Evolutionary conservation across 1,284 basidiomycete species (phyloP).

Genomic region (Volvariella volvacea): DNA sequence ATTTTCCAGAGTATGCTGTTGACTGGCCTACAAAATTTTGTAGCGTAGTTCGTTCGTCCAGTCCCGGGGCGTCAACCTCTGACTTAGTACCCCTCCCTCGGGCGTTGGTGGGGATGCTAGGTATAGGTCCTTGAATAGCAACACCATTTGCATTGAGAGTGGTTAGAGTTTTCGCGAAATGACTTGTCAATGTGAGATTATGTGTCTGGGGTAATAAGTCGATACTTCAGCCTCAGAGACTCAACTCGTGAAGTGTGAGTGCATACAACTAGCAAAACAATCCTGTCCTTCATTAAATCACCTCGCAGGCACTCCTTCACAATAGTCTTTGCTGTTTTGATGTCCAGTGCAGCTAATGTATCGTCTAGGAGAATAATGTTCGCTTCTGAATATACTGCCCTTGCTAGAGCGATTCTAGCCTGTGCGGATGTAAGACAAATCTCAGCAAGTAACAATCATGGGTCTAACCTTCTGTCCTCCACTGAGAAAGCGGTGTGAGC

Average conservation of each 20-base stretch:
- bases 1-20: conserved; percentile 20
- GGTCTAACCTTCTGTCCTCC: not conserved
- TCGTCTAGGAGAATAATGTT: conserved; percentile 49
- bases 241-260: no score
- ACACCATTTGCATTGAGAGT: conserved; percentile 40
- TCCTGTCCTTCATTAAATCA: conserved; percentile 43
- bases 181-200: conserved; percentile 51
- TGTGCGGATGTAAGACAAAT: conserved; percentile 16
- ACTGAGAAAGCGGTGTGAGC: not conserved
- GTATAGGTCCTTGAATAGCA: conserved; percentile 13
- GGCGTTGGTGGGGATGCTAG: no score
- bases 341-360: conserved; percentile 35
- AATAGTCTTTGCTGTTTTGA: conserved; percentile 31
- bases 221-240: not conserved
- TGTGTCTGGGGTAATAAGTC: conserved; percentile 38
- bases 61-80: no score
- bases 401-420: conserved; percentile 53
- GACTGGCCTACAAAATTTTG: conserved; percentile 14
- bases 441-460: not conserved
- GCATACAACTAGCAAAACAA: conserved; percentile 50
- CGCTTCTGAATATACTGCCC: conserved; percentile 51
- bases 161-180: conserved; percentile 53
- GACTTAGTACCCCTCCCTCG: no score
- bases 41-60: no score
- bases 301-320: conserved; percentile 59